Base-by-base conservation (phyloP, 202 grass and related monocot species). In the Panicum virgatum region DNA sequence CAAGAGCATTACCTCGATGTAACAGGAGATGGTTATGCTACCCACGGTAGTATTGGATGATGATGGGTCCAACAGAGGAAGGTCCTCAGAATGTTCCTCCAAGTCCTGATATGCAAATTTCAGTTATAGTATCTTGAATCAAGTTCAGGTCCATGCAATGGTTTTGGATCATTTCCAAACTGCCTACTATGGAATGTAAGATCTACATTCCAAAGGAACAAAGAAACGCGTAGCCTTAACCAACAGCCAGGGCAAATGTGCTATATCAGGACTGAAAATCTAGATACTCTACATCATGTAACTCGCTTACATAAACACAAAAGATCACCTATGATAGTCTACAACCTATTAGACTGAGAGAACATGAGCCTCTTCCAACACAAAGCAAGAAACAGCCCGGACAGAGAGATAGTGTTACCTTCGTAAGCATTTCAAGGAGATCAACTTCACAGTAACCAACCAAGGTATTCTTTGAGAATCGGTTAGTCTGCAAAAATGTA, bases 371-470 rank as follows among this genome's bases (percentile, higher is more conserved):
- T n/a, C n/a, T n/a, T n/a, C n/a, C n/a, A n/a, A 65, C 53, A 37
- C 3, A 36, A 53, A 62, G 26, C 20, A 69, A 67, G 27, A 59
- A 84, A 26, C 12, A 69, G 12, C n/a, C 38, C 12, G 2, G 36
- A 40, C 15, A 61, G 9, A 40, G 42, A 62, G 19, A 81, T 15
- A 64, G 22, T 42, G 30, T 93, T 90, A 98, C 96, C 85, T 87
- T 86, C 69, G 83, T 90, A 53, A 98, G 92, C 77, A 98, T 59
- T 62, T 96, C 87, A 25, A 86, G 88, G 78, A 98, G 85, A 90
- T 98, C 85, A 78, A 98, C 89, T 73, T 98, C 92, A 57, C 96
- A 98, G 66, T 96, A 98, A 77, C 96, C 96, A 88, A 98, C 89
- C 77, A 98, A 83, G 84, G 88, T 98, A 83, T 82, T 98, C 82